A percentile compares a stretch with the other conserved stretches of the same genome.
phyloP scores from a whole-genome alignment of 495 filamentous ascomycete genomes.

The Hypoxylon fragiforme region DNA sequence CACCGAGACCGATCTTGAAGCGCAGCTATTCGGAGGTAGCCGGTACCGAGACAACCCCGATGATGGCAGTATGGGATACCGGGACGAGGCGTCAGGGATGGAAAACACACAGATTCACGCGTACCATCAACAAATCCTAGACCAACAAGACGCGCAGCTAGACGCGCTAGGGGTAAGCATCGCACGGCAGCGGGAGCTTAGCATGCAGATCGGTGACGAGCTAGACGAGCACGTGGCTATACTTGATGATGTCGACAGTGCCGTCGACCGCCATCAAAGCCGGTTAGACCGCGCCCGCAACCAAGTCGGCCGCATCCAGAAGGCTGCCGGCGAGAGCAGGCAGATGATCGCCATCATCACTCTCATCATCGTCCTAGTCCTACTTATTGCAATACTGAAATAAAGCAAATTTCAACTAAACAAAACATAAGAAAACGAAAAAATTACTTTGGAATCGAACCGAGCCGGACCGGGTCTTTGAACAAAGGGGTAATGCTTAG shows the following conservation, averaged over 20 bases:
- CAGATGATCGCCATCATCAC: conserved; percentile 76
- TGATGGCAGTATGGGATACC: conserved; percentile 57
- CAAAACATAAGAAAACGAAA: too few relatives aligned
- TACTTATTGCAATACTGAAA: conserved; percentile 80
- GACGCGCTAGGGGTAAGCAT: conserved; percentile 84
- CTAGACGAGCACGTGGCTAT: conserved; percentile 85
- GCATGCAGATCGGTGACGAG: conserved; percentile 95
- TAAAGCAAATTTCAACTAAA: too few relatives aligned
- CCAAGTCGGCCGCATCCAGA: conserved; percentile 68
- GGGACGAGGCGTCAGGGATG: conserved; percentile 48
- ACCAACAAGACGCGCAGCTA: conserved; percentile 90
- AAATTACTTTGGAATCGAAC: too few relatives aligned
- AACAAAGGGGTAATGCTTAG: too few relatives aligned
- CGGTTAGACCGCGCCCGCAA: conserved; percentile 73
- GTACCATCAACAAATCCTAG: conserved; percentile 77
- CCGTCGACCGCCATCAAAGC: conserved; percentile 77
- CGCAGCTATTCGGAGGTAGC: conserved; percentile 65
- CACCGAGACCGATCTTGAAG: conserved; percentile 51
- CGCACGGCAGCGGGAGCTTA: conserved; percentile 87
- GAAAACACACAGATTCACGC: conserved; percentile 85
- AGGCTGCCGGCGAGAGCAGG: conserved; percentile 76
- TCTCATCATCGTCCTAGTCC: conserved; percentile 74
- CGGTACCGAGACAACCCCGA: conserved; percentile 57
- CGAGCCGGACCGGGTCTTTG: too few relatives aligned
- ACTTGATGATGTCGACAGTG: conserved; percentile 83